Evolutionary conservation across 2,329 filamentous ascomycete genomes (phyloP).

Genomic region (Botrytis sinoallii): DNA sequence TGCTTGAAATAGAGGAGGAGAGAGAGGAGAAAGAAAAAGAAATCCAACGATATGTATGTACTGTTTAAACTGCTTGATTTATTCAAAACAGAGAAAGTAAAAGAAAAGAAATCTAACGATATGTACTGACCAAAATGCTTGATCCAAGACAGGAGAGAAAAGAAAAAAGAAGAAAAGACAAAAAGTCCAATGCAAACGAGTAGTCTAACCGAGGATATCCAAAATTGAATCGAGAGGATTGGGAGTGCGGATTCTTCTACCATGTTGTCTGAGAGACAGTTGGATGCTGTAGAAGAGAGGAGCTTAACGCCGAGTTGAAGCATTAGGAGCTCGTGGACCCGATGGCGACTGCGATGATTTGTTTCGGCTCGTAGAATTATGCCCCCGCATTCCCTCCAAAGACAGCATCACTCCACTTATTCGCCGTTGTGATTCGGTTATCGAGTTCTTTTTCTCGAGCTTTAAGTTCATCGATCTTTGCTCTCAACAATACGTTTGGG

Average conservation of each 20-base stretch:
- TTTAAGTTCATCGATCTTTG: too few relatives aligned
- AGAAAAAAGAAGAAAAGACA: not conserved
- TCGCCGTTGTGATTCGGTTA: rapidly evolving
- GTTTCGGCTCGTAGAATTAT: not conserved
- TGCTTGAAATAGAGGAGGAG: too few relatives aligned
- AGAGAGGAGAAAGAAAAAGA: too few relatives aligned
- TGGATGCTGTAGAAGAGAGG: not conserved
- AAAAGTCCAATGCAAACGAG: not conserved
- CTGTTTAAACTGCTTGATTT: too few relatives aligned
- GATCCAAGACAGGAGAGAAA: too few relatives aligned
- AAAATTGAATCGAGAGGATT: not conserved
- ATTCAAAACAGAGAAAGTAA: too few relatives aligned
- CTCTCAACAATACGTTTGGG: too few relatives aligned
- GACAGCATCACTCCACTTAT: not conserved
- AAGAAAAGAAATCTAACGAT: too few relatives aligned
- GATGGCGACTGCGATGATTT: not conserved
- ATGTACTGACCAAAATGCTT: too few relatives aligned
- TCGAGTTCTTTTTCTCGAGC: rapidly evolving
- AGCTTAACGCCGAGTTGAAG: not conserved
- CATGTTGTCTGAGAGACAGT: not conserved
- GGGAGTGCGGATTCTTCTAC: not conserved
- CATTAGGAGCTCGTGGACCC: not conserved
- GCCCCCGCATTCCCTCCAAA: rapidly evolving
- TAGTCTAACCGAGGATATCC: not conserved
- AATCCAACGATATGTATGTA: too few relatives aligned